phyloP scores from a whole-genome alignment of 2,329 filamentous ascomycete genomes.

The Trichoderma sp. region DNA sequence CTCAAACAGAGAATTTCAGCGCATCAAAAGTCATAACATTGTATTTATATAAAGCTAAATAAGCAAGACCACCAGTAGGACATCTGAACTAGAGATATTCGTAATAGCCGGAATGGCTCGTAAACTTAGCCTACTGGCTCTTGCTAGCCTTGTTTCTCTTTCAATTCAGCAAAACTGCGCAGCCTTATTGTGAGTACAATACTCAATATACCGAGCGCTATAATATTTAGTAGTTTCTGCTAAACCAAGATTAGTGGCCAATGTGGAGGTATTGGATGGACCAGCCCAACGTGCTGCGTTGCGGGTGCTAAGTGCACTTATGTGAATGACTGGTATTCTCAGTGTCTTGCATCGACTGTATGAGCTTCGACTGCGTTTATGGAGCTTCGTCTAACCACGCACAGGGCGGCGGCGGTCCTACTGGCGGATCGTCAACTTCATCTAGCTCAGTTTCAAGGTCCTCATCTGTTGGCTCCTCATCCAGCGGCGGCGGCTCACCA shows the following conservation, averaged over 20 bases:
- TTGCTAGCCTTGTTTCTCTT: background rate
- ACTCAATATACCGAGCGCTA: background rate
- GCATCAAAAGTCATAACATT: background rate
- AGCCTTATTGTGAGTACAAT: background rate
- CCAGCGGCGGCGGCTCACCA: background rate
- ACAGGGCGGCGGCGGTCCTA: background rate
- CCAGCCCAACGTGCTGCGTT: constrained; percentile 3
- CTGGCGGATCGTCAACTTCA: background rate
- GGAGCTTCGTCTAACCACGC: background rate
- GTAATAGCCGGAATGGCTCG: background rate
- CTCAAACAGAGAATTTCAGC: background rate
- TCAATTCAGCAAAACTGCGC: constrained; percentile 6
- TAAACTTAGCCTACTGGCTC: background rate
- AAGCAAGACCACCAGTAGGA: background rate
- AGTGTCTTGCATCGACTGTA: constrained; percentile 8
- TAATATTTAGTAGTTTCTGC: background rate
- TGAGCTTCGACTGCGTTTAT: background rate
- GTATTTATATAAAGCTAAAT: background rate
- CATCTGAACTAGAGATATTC: background rate
- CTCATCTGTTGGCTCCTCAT: background rate
- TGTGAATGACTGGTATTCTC: background rate
- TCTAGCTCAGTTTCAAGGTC: background rate
- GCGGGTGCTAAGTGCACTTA: background rate
- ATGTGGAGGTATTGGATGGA: constrained; percentile 6
- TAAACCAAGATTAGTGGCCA: background rate